A percentile compares a stretch with the other conserved stretches of the same genome.
Evolutionary conservation across 2,329 filamentous ascomycete genomes (phyloP).

Genomic region (Aspergillus thermomutatus): DNA sequence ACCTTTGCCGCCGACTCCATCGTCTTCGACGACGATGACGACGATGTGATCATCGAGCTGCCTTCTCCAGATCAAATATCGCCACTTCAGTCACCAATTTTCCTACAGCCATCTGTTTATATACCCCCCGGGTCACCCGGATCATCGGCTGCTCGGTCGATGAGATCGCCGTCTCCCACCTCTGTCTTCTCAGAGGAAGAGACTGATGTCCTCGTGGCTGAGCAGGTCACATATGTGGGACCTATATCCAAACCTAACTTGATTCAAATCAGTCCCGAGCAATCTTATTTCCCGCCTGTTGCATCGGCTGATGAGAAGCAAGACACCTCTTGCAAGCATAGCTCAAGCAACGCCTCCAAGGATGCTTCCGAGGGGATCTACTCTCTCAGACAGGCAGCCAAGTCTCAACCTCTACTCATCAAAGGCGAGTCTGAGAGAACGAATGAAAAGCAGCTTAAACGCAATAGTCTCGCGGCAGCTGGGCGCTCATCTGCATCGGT

Average conservation of each 20-base stretch:
- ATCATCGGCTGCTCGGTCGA: slow-evolving; percentile 15
- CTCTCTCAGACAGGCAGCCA: slow-evolving; percentile 11
- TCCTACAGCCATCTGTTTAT: slow-evolving; percentile 29
- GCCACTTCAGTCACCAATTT: slow-evolving; percentile 25
- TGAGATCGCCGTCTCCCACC: slow-evolving; percentile 24
- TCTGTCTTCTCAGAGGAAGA: slow-evolving; percentile 30
- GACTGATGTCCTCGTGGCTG: slow-evolving; percentile 31
- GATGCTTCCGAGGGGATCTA: slow-evolving; percentile 5
- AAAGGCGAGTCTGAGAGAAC: not conserved
- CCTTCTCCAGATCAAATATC: slow-evolving; percentile 28
- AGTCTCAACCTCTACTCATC: slow-evolving; percentile 16
- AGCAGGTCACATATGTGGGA: slow-evolving; percentile 30
- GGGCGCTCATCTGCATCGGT: not conserved
- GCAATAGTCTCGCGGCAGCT: slow-evolving; percentile 7
- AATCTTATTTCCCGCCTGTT: not conserved
- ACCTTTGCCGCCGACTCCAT: slow-evolving; percentile 30
- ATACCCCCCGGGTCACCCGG: slow-evolving; percentile 22
- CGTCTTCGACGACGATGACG: slow-evolving; percentile 28
- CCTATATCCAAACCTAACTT: slow-evolving; percentile 29
- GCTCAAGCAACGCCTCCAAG: not conserved
- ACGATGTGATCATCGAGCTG: slow-evolving; percentile 31
- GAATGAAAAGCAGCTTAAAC: slow-evolving; percentile 9
- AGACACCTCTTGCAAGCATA: slow-evolving; percentile 1
- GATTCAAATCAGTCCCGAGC: slow-evolving; percentile 29
- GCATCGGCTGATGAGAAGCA: slow-evolving; percentile 7